Evolutionary conservation across 202 grass and related monocot species (phyloP), one percentile per base, ranked within the genome.

Genomic region (Digitaria exilis): DNA sequence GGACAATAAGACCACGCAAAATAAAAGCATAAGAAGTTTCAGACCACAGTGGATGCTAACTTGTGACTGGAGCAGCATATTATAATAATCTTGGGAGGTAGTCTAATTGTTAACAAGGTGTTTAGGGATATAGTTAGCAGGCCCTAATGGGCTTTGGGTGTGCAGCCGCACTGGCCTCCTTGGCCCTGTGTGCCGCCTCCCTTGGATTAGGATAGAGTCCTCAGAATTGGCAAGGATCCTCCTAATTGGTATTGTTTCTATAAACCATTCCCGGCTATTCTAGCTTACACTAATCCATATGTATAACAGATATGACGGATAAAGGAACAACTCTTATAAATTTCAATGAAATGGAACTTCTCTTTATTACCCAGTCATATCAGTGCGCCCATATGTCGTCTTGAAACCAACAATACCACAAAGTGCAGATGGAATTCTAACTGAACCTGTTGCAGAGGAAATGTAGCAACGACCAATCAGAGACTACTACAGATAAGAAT

Each of bases 361-460:
- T 63, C 12, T 56, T 70, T 63, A 62, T 84, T 98, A 98, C 96
- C 96, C 96, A 78, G 86, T 89, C 91, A 98, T 92, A 78, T 91
- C 69, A 37, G 89, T 96, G 58, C 96, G 80, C 6, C 91, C 89
- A 34, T 89, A 98, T 25, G 93, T 98, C 84, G 96, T 98, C 84
- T 98, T 98, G 26, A 98, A 89, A 55, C 96, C 96, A 45, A 98
- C 81, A 87, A 98, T 89, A 71, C 96, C 96, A 81, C 93, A 98
- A 26, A 98, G 89, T 8, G 96, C 88, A 83, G 96, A 96, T 77
- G 96, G 93, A 82, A 98, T 98, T 79, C 96, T 93, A 76, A 98
- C 96, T 59, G 96, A 98, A 85, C 96, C 94, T 97, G 88, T 78
- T 56, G 32, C 15, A 19, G 59, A 57, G 2, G 79, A 69, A 75